Conservation (phyloP, 2,329 filamentous ascomycete genomes). For the Arthrocladium fulminans region DNA sequence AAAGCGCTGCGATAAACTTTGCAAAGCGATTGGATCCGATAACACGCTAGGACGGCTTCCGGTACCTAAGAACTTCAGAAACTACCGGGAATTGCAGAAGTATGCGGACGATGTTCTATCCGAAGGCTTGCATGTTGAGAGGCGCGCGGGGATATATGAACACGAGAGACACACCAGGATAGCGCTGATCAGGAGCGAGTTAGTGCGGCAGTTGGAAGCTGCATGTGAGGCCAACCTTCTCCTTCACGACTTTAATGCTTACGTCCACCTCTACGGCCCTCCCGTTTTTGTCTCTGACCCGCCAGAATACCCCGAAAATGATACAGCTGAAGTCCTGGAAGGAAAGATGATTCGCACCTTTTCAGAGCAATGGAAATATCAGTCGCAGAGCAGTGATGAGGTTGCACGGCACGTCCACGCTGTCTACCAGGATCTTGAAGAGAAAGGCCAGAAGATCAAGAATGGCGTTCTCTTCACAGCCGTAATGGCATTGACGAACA, state of each 20-base stretch:
- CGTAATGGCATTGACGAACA: background rate
- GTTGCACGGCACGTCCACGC: background rate
- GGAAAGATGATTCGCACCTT: background rate
- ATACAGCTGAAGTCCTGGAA: background rate
- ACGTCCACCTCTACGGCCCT: background rate
- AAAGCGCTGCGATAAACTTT: background rate
- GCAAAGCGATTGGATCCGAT: background rate
- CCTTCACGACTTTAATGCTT: background rate
- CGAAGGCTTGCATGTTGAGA: background rate
- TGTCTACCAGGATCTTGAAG: background rate
- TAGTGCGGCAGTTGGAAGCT: background rate
- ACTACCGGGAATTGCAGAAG: background rate
- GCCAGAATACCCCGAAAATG: background rate
- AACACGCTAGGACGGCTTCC: background rate
- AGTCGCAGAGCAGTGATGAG: background rate
- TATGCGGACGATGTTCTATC: background rate
- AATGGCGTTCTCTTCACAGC: background rate
- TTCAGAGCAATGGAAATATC: background rate
- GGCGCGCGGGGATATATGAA: background rate
- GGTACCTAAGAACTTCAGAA: background rate
- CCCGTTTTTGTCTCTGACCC: background rate
- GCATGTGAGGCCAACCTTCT: background rate
- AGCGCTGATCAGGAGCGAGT: background rate
- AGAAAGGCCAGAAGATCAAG: background rate
- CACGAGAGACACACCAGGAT: background rate